phyloP scores from a whole-genome alignment of 2,329 filamentous ascomycete species.

The Epichloe festucae region DNA sequence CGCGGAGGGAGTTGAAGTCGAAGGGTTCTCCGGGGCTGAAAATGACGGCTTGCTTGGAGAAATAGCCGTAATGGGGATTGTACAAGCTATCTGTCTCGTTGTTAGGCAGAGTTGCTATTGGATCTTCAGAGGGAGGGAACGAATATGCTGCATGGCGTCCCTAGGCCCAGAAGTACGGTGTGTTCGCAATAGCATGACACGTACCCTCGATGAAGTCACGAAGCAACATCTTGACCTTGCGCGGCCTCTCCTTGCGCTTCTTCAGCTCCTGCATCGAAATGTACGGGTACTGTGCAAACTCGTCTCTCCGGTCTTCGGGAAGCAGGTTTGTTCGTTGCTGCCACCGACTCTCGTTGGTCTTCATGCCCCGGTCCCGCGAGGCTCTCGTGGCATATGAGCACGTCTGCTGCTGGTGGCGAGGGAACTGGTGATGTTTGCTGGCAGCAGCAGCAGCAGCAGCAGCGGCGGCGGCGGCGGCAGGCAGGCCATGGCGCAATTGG shows the following conservation, averaged over 20 bases:
- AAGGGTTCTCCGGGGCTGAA: constrained; percentile 89
- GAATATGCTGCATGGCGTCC: too few relatives aligned
- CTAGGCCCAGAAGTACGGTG: too few relatives aligned
- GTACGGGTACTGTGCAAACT: constrained; percentile 70
- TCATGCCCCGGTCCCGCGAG: constrained; percentile 27
- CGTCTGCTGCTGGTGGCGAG: constrained; percentile 8
- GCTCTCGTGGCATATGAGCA: constrained; percentile 16
- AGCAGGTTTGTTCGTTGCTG: constrained; percentile 70
- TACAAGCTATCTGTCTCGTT: constrained; percentile 65
- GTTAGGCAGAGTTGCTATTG: constrained; percentile 7
- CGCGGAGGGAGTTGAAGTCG: constrained; percentile 65
- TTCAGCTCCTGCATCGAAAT: constrained; percentile 75
- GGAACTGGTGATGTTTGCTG: constrained; percentile 1
- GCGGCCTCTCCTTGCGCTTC: constrained; percentile 59
- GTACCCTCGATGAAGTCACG: constrained; percentile 92
- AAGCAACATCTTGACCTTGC: constrained; percentile 89
- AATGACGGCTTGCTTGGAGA: constrained; percentile 91
- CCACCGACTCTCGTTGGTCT: constrained; percentile 60
- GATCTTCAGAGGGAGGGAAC: too few relatives aligned
- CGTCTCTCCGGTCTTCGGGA: constrained; percentile 62
- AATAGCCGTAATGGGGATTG: constrained; percentile 90
- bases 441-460: not conserved
- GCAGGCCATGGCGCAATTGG: not conserved
- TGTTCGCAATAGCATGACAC: not conserved
- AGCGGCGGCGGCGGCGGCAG: not conserved